phyloP scores from a whole-genome alignment of 176 grass and related monocot genomes.

The Pontederia crassipes region DNA sequence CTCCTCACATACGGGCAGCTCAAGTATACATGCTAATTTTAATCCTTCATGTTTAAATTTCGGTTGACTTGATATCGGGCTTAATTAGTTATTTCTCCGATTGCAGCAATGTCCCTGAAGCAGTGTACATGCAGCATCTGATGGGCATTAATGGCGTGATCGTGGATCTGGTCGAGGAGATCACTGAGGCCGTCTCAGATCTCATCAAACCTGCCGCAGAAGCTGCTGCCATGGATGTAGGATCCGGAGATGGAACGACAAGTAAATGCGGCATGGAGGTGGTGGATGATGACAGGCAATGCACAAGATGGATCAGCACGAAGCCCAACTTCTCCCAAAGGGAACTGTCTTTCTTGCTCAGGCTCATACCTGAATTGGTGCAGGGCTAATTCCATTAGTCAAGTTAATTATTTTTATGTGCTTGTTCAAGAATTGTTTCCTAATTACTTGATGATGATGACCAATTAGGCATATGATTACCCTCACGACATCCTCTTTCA shows the following conservation, averaged over 20 bases:
- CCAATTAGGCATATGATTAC: too few relatives aligned
- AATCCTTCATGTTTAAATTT: neutral
- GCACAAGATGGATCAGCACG: neutral
- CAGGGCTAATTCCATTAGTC: neutral
- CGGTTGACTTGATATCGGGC: too few relatives aligned
- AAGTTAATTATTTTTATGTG: too few relatives aligned
- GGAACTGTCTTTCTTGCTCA: conserved; percentile 54
- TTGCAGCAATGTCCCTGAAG: conserved; percentile 49
- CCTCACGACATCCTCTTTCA: too few relatives aligned
- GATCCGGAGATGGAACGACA: too few relatives aligned
- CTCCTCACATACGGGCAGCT: conserved; percentile 68
- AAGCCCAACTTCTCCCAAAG: conserved; percentile 31
- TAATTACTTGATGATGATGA: too few relatives aligned
- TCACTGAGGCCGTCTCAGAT: conserved; percentile 30
- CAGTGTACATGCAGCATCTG: conserved; percentile 50
- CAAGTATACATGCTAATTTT: conserved; percentile 38
- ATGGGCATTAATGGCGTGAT: conserved; percentile 62
- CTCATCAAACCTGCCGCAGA: conserved; percentile 12
- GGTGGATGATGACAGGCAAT: neutral
- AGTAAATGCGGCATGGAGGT: too few relatives aligned
- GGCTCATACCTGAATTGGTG: conserved; percentile 45
- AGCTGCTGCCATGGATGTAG: too few relatives aligned
- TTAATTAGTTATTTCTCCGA: neutral
- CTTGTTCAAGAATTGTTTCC: too few relatives aligned
- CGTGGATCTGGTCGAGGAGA: conserved; percentile 53